phyloP scores from a whole-genome alignment of 345 rosid genomes.

The Geranium rotundifolium region DNA sequence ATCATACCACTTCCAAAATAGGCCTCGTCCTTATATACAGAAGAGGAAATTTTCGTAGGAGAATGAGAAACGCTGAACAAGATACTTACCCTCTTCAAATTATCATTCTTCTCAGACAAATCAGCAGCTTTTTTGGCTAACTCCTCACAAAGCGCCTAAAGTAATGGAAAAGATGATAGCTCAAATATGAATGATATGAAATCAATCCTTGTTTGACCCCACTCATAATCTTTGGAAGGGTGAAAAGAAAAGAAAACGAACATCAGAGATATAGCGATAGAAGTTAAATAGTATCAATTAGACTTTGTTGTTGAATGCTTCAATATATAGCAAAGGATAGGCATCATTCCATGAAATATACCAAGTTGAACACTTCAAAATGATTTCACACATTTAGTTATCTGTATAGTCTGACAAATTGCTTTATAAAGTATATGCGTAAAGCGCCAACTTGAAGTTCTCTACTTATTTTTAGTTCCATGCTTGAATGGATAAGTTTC shows the following conservation, averaged over 20 bases:
- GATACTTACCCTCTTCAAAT: conserved; percentile 45
- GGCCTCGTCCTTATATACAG: not conserved
- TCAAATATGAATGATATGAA: not conserved
- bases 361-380: no score
- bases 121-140: conserved; percentile 64
- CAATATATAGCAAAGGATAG: no score
- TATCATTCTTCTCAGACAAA: conserved; percentile 55
- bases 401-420: no score
- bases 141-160: conserved; percentile 70
- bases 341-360: no score
- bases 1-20: not conserved
- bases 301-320: no score
- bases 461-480: no score
- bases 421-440: no score
- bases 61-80: not conserved
- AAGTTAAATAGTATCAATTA: not conserved
- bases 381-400: no score
- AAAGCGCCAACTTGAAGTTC: no score
- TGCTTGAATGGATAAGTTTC: no score
- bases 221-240: not conserved
- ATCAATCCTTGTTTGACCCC: not conserved
- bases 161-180: conserved; percentile 4
- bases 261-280: not conserved
- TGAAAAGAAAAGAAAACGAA: no score
- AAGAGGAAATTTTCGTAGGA: not conserved